A percentile compares a stretch with the other conserved stretches of the same genome.
Conservation (phyloP, 2,329 filamentous ascomycete species). For the Ampelomyces quisqualis region DNA sequence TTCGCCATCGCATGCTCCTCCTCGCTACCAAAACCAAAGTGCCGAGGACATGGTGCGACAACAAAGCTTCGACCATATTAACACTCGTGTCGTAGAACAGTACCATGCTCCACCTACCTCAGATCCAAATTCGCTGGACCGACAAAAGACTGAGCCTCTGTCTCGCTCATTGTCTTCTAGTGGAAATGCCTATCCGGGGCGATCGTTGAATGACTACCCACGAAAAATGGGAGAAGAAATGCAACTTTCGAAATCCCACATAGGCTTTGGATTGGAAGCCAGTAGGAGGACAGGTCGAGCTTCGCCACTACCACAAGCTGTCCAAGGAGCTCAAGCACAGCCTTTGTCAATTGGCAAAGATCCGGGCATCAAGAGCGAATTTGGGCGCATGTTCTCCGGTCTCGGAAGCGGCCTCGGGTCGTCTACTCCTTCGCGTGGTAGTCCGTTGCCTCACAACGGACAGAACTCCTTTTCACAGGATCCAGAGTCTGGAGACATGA, state of each 20-base stretch:
- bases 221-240: constrained; percentile 54
- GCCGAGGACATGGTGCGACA: constrained; percentile 37
- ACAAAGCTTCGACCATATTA: constrained; percentile 36
- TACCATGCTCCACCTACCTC: constrained; percentile 44
- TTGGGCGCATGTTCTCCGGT: constrained; percentile 93
- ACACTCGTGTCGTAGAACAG: constrained; percentile 40
- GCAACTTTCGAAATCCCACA: constrained; percentile 64
- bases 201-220: constrained; percentile 42
- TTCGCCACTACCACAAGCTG: constrained; percentile 88
- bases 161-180: constrained; percentile 37
- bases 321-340: constrained; percentile 85
- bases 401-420: constrained; percentile 70
- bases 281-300: constrained; percentile 79
- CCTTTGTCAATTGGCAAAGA: constrained; percentile 76
- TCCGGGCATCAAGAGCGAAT: constrained; percentile 89
- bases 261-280: constrained; percentile 72
- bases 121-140: constrained; percentile 39
- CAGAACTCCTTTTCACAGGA: constrained; percentile 29
- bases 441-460: constrained; percentile 48
- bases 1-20: constrained; percentile 22
- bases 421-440: constrained; percentile 56
- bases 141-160: constrained; percentile 38
- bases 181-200: too few species aligned
- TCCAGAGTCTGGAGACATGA: constrained; percentile 33
- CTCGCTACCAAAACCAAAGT: constrained; percentile 24